phyloP scores from a whole-genome alignment of 345 rosid species.

The Hibiscus trionum region DNA sequence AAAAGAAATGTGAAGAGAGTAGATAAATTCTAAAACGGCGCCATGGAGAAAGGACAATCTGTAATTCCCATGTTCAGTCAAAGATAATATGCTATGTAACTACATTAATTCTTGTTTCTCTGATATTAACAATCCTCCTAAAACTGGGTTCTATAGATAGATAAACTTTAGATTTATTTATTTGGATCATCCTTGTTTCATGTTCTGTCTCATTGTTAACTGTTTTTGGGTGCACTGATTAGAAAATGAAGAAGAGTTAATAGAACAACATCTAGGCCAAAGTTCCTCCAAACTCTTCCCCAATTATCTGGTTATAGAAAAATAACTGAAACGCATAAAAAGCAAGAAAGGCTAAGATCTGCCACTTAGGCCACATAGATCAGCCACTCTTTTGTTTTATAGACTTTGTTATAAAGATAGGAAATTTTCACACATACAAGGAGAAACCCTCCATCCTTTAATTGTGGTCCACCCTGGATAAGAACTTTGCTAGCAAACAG shows the following conservation, averaged over 20 bases:
- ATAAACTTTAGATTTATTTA: too few relatives aligned
- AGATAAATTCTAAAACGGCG: neutral
- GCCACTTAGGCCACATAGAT: neutral
- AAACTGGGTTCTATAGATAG: neutral
- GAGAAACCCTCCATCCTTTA: neutral
- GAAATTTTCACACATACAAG: neutral
- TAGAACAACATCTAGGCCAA: too few relatives aligned
- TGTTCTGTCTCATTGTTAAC: neutral
- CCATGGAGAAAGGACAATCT: neutral
- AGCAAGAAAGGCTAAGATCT: neutral
- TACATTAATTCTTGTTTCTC: neutral
- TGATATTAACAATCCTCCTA: neutral
- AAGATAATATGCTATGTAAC: neutral
- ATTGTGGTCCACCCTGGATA: neutral
- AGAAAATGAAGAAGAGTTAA: neutral
- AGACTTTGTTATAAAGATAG: neutral
- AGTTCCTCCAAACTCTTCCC: neutral
- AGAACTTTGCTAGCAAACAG: neutral
- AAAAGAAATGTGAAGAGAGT: neutral
- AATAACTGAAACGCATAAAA: neutral
- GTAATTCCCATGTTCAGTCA: neutral
- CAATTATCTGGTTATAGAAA: neutral
- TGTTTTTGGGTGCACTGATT: neutral
- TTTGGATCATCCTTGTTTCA: too few relatives aligned
- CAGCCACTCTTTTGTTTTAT: neutral